Conservation (phyloP, 306 rosid species). For the Quercus bicolor region DNA sequence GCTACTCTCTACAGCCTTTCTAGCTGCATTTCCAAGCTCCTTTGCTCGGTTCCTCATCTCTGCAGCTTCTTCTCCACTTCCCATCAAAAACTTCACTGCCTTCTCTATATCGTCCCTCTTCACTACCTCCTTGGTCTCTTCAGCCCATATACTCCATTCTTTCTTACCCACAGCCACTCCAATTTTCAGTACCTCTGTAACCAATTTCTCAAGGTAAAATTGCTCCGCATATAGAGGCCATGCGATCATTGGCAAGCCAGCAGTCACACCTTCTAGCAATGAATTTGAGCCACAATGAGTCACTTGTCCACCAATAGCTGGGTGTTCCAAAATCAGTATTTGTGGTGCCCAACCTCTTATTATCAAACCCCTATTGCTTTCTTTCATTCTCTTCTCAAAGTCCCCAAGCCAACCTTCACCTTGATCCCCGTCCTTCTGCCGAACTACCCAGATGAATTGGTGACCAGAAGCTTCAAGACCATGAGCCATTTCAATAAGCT, state of each 20-base stretch:
- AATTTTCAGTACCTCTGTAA: background rate
- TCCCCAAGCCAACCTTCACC: background rate
- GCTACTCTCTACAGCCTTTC: no score
- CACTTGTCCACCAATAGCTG: background rate
- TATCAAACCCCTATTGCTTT: background rate
- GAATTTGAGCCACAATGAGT: background rate
- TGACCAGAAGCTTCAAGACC: background rate
- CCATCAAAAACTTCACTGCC: background rate
- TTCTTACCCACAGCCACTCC: background rate
- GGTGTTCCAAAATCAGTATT: background rate
- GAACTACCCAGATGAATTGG: conserved; percentile 9
- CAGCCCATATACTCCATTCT: background rate
- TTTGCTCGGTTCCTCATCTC: background rate
- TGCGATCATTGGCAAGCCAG: background rate
- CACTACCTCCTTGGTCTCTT: background rate
- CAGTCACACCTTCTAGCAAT: background rate
- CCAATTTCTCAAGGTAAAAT: background rate
- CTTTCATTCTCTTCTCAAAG: background rate
- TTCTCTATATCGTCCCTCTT: background rate
- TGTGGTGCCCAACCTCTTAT: background rate
- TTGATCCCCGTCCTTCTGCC: background rate
- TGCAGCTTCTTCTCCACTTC: background rate
- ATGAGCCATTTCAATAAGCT: conserved; percentile 10
- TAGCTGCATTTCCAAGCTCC: background rate
- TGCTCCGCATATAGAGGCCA: background rate